Evolutionary conservation across 345 rosid species (phyloP).

Genomic region (Dovyalis caffra): DNA sequence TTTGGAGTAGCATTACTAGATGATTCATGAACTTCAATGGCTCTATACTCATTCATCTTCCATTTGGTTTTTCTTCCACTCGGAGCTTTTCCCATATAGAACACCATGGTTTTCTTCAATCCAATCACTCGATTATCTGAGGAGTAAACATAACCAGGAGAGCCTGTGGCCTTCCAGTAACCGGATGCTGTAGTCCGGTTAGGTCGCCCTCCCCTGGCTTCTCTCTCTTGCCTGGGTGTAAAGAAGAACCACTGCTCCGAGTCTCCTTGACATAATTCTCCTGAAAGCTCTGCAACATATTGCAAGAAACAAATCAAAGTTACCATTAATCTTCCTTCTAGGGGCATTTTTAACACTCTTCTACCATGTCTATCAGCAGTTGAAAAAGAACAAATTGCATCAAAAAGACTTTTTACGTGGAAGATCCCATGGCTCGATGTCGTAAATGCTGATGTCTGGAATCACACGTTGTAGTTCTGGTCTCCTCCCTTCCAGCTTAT

Average conservation of each 20-base stretch:
- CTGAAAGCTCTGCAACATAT: conserved; percentile 54
- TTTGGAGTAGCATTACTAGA: conserved; percentile 35
- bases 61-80: conserved; percentile 81
- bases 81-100: conserved; percentile 85
- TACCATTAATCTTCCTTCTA: not conserved
- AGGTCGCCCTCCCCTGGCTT: conserved; percentile 82
- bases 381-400: not conserved
- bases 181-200: conserved; percentile 75
- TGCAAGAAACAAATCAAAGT: not conserved
- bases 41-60: conserved; percentile 95
- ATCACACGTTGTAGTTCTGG: conserved; percentile 55
- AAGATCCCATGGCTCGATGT: conserved; percentile 67
- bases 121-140: conserved; percentile 66
- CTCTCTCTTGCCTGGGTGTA: conserved; percentile 74
- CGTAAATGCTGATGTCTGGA: conserved; percentile 59
- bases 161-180: conserved; percentile 98
- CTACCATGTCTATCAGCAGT: not conserved
- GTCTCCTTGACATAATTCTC: conserved; percentile 60
- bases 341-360: not conserved
- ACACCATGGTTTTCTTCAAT: conserved; percentile 88
- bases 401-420: conserved; percentile 46
- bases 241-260: conserved; percentile 97
- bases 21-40: conserved; percentile 45
- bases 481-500: conserved; percentile 57
- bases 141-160: conserved; percentile 80